Percentiles rank a stretch among this genome's conserved stretches.
phyloP scores from a whole-genome alignment of 768 basidiomycete genomes.

The Rickenella mellea region DNA sequence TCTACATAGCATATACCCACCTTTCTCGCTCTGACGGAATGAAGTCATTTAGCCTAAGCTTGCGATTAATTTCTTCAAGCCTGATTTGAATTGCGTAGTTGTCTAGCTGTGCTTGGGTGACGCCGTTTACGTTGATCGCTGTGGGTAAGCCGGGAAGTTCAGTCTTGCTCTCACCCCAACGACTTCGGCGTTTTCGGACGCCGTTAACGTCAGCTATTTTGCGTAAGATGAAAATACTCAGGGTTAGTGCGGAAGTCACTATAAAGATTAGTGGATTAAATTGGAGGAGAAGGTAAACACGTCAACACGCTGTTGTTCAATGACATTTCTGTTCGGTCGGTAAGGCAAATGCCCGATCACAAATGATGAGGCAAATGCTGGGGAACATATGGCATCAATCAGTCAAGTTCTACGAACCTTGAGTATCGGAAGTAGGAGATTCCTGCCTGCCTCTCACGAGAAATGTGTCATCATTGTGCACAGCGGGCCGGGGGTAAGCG shows the following conservation, averaged over 20 bases:
- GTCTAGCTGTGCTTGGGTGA: slow-evolving; percentile 92
- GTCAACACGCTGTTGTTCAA: slow-evolving; percentile 27
- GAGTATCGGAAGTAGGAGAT: slow-evolving; percentile 46
- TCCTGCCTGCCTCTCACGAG: slow-evolving; percentile 62
- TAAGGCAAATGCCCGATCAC: neutral
- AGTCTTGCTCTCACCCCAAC: slow-evolving; percentile 93
- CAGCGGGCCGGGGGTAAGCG: slow-evolving; percentile 63
- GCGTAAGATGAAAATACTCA: slow-evolving; percentile 26
- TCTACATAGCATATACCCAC: slow-evolving; percentile 27
- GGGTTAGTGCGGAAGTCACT: slow-evolving; percentile 41
- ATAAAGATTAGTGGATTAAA: slow-evolving; percentile 11
- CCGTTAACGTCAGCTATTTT: slow-evolving; percentile 70
- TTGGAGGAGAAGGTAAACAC: slow-evolving; percentile 24
- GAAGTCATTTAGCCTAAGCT: slow-evolving; percentile 87
- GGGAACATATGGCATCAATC: neutral
- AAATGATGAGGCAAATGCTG: too few relatives aligned
- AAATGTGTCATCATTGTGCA: slow-evolving; percentile 45
- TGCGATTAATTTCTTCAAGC: slow-evolving; percentile 95
- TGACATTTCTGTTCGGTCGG: neutral
- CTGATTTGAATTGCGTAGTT: slow-evolving; percentile 95
- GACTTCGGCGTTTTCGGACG: slow-evolving; percentile 89
- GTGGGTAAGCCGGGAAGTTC: slow-evolving; percentile 91
- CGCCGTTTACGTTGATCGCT: slow-evolving; percentile 86
- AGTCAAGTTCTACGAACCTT: slow-evolving; percentile 52
- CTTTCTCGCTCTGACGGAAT: slow-evolving; percentile 93